These are phyloP conservation scores for Metschnikowia lunata DNA, from an alignment of 805 yeast species.

Conservation along the genomic window DNA sequence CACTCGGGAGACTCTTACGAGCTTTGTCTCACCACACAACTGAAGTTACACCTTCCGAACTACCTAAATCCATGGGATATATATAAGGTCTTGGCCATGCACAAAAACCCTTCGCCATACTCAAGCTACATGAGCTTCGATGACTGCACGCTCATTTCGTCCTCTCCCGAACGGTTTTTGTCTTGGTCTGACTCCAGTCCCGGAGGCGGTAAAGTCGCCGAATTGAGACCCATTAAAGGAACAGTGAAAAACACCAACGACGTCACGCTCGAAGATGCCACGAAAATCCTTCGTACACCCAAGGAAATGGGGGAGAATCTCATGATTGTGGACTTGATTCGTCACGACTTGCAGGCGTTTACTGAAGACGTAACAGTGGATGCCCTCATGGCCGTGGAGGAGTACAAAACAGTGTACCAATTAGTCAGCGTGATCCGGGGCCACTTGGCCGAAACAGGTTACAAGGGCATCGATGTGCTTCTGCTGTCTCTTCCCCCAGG, in stretches of 20 bases:
- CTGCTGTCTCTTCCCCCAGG: conserved; percentile 90
- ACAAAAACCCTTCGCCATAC: conserved; percentile 87
- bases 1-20: conserved; percentile 89
- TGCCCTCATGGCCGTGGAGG: conserved; percentile 87
- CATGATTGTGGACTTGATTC: conserved; percentile 93
- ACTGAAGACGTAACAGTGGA: conserved; percentile 64
- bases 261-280: conserved; percentile 56
- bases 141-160: conserved; percentile 64
- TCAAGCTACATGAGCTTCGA: conserved; percentile 73
- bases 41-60: conserved; percentile 51
- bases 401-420: conserved; percentile 86
- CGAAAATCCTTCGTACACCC: conserved; percentile 65
- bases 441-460: conserved; percentile 32
- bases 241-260: conserved; percentile 69
- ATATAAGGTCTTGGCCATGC: conserved; percentile 61
- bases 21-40: conserved; percentile 79
- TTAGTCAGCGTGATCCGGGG: conserved; percentile 88
- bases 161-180: conserved; percentile 93
- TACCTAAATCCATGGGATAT: conserved; percentile 66
- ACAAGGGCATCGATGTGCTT: conserved; percentile 74
- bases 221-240: conserved; percentile 93
- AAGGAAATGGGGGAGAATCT: conserved; percentile 94
- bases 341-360: conserved; percentile 81
- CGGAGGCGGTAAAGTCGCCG: conserved; percentile 43
- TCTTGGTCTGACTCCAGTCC: conserved; percentile 53